Evolutionary conservation across 2,329 filamentous ascomycete species (phyloP).

Genomic region (Pseudodiploospora longispora): DNA sequence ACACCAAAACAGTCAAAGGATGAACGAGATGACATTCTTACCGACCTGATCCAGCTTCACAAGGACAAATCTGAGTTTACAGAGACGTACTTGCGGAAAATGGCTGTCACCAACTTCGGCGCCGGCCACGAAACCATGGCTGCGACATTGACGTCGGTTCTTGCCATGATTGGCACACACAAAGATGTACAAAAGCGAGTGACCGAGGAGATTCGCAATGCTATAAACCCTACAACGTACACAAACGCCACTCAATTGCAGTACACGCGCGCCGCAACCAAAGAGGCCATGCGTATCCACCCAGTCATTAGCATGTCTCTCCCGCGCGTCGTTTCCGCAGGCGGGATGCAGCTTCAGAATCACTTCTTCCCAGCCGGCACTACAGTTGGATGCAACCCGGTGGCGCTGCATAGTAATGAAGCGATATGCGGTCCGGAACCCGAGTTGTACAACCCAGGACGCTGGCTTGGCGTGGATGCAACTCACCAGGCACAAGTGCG

Average conservation of each 20-base stretch:
- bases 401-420: constrained; percentile 40
- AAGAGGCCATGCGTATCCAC: constrained; percentile 41
- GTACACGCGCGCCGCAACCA: constrained; percentile 38
- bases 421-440: constrained; percentile 37
- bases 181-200: constrained; percentile 23
- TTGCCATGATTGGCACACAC: constrained; percentile 39
- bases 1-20: constrained; percentile 15
- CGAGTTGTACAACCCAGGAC: constrained; percentile 33
- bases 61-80: constrained; percentile 36
- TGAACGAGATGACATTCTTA: constrained; percentile 32
- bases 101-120: constrained; percentile 48
- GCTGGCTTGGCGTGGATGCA: constrained; percentile 35
- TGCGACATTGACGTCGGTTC: constrained; percentile 40
- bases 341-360: constrained; percentile 30
- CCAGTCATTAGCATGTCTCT: constrained; percentile 46
- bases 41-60: constrained; percentile 40
- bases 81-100: constrained; percentile 39
- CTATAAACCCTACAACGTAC: constrained; percentile 13
- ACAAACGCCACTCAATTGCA: constrained; percentile 16
- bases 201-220: constrained; percentile 22
- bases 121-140: constrained; percentile 48
- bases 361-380: constrained; percentile 35
- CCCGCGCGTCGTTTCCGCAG: constrained; percentile 34
- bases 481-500: constrained; percentile 14
- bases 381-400: constrained; percentile 42